Evolutionary conservation across 306 rosid genomes (phyloP).

Genomic region (Cucumis hystrix): DNA sequence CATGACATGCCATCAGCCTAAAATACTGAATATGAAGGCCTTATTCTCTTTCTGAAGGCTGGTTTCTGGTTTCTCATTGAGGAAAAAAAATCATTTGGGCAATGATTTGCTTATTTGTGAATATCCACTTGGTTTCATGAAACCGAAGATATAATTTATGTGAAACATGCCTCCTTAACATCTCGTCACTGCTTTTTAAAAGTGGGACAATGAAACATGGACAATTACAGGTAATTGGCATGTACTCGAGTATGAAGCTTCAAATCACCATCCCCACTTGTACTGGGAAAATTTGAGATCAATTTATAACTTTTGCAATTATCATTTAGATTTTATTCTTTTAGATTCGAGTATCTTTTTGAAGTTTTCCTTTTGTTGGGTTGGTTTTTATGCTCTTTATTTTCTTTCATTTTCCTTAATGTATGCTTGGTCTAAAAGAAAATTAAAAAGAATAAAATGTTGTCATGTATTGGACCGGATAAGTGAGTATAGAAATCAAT

Average conservation of each 20-base stretch:
- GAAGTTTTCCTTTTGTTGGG: background rate
- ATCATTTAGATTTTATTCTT: background rate
- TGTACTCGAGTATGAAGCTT: background rate
- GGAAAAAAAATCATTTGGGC: background rate
- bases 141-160: background rate
- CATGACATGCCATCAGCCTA: background rate
- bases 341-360: background rate
- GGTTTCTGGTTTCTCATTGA: background rate
- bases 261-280: background rate
- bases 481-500: background rate
- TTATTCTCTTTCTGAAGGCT: background rate
- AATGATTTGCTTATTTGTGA: background rate
- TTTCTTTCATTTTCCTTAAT: background rate
- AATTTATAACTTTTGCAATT: background rate
- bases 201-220: background rate
- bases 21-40: background rate
- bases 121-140: background rate
- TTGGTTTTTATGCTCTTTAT: background rate
- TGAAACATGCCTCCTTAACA: background rate
- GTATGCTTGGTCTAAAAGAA: background rate
- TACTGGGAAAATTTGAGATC: background rate
- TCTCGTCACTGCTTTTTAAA: background rate
- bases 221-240: background rate
- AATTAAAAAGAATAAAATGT: no score
- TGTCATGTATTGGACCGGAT: background rate